These are phyloP conservation scores for Russula emetica DNA, from an alignment of 768 basidiomycete genomes.

Conservation along the genomic window DNA sequence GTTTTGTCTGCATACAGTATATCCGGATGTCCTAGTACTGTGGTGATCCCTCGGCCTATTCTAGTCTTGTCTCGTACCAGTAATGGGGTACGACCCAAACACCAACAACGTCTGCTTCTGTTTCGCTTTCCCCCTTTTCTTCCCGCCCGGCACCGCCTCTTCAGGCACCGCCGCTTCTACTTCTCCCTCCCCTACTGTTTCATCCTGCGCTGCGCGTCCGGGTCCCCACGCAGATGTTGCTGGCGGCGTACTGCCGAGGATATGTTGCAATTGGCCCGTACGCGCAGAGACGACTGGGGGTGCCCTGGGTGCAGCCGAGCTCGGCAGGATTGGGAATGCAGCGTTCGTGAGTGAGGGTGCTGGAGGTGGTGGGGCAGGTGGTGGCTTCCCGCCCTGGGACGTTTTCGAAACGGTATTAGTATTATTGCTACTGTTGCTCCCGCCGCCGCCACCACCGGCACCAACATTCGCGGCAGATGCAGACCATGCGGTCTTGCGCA, in stretches of 20 bases:
- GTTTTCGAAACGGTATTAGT: constrained; percentile 5
- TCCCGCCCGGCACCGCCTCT: constrained; percentile 37
- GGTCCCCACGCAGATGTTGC: constrained; percentile 35
- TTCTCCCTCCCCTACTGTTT: constrained; percentile 18
- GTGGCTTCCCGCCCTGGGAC: constrained; percentile 8
- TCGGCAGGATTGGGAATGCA: constrained; percentile 69
- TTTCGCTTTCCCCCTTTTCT: constrained; percentile 77
- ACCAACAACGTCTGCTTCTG: constrained; percentile 83
- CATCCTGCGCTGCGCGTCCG: constrained; percentile 20
- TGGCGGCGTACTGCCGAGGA: constrained; percentile 49
- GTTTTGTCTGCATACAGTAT: too few species aligned
- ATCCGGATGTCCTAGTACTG: too few species aligned
- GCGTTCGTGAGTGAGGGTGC: constrained; percentile 46
- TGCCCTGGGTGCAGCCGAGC: constrained; percentile 37
- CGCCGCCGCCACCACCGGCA: constrained; percentile 28
- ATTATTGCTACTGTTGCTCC: constrained; percentile 13
- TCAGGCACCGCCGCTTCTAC: not conserved
- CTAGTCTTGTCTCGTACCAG: constrained; percentile 8
- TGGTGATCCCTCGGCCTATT: too few species aligned
- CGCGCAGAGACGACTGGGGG: constrained; percentile 50
- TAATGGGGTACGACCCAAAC: constrained; percentile 48
- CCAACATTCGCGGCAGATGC: constrained; percentile 31
- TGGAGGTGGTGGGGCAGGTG: constrained; percentile 34
- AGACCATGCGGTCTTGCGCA: constrained; percentile 28
- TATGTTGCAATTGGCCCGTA: constrained; percentile 63